Base-by-base conservation (phyloP, 768 basidiomycete species). In the Trametes cingulata region DNA sequence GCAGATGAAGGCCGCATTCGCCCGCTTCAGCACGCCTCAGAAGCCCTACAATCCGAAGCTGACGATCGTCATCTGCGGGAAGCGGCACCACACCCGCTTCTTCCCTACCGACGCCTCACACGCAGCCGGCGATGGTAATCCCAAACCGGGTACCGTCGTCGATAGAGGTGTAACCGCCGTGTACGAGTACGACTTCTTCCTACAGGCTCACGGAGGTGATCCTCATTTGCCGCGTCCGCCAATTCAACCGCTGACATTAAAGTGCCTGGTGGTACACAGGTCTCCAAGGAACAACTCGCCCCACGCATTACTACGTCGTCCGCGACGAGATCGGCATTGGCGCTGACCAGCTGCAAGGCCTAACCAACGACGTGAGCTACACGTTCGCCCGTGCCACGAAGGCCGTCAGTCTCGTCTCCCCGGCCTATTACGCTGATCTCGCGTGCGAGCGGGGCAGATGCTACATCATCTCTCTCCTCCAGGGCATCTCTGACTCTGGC, bases 351-450 rank as follows among this genome's bases (percentile, higher is more conserved):
- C 74, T 85, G 17, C 84, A 86, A 57, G 71, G 65, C n/a, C 74
- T 86, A n/a, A 83, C 82, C 36, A 81, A 84, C 68, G 66, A 78
- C 55, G 72, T 85, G 17, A 78, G 77, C 58, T 85, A 82, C 69
- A 80, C 81, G 71, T 85, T 84, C 67, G 77, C 82, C 6, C 78
- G 85, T 10, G 83, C 84, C n/a, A 85, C 84, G 0, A 83, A 79
- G 58, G 78, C 78, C 5, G 80, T 81, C 29, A 76, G 75, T 66
- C 70, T 79, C 17, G 74, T 74, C n/a, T 74, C 78, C 13, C 78
- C 78, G 2, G 78, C 77, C 13, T 78, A 77, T 66, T 78, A 82
- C 51, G 80, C 80, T 12, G 80, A 80, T 60, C 71, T 81, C 6
- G 80, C 80, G 13, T 76, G 83, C 68, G 83, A 84, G 65, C 77